Base-by-base conservation (phyloP, 345 rosid genomes). In the Citrus sp. region DNA sequence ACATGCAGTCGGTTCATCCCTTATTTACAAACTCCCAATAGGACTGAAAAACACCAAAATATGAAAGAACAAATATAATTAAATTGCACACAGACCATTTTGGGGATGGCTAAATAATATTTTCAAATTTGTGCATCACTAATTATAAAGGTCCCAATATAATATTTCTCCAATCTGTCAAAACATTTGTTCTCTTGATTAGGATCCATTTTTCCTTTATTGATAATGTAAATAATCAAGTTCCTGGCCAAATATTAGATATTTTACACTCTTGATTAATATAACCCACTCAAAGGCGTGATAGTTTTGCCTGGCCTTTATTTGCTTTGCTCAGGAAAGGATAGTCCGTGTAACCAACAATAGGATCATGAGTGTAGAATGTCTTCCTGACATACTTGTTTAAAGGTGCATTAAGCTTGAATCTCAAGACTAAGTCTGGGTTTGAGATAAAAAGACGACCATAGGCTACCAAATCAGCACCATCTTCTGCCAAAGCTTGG, bases 401-500 rank as follows among this genome's bases (percentile, higher is more conserved):
- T 68, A 93, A 77, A 18, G 88, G 92, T 18, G 81, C 94, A 77
- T 89, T 66, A 12, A 84, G 58, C 89, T 84, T 87, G 13, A 93
- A 84, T 76, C 97, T 85, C 66, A 55, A 77, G 28, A 92, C 97
- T 69, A 93, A 81, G 82, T 95, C 98, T 0, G 97, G 98, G 75
- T 93, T 93, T 28, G 99, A 88, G 73, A 93, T 86, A 83, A 92
- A 95, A 54, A 88, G 85, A 14, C 98, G 91, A 2, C 99, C 99
- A 14, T 78, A 95, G 0, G 97, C 88, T 35, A 93, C 90, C 81
- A 93, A 77, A 86, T 95, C 97, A 7, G 97, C 88, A 80, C 88
- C 92, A 42, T 92, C 94, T 70, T 85, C 73, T 18, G 87, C 89
- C 62, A 92, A 38, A 14, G 97, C 97, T 84, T 91, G 81, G 62